Conservation (phyloP, 1,139 yeast species). For the Zygosaccharomyces sapae region DNA sequence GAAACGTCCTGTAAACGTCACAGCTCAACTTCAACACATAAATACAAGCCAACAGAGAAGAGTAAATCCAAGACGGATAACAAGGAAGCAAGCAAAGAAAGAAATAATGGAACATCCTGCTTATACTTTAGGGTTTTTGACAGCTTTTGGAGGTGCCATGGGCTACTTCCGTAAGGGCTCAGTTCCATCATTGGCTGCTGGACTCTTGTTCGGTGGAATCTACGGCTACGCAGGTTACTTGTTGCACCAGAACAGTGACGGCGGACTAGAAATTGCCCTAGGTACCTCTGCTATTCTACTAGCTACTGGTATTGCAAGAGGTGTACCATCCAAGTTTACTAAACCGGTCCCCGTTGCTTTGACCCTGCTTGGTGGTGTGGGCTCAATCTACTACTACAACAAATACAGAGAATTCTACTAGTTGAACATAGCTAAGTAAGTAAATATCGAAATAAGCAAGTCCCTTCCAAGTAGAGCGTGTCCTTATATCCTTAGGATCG, state of each 20-base stretch:
- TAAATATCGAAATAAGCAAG: too few relatives aligned
- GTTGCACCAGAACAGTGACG: conserved; percentile 64
- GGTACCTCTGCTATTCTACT: conserved; percentile 63
- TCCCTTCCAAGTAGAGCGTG: too few relatives aligned
- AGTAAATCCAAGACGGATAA: background rate
- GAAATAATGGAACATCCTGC: conserved; percentile 66
- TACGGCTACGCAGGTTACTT: conserved; percentile 80
- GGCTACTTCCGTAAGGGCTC: conserved; percentile 62
- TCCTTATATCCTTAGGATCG: too few relatives aligned
- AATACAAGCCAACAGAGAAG: background rate
- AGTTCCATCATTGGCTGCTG: conserved; percentile 76
- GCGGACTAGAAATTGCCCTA: conserved; percentile 77
- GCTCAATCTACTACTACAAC: conserved; percentile 67
- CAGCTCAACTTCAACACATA: background rate
- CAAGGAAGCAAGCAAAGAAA: background rate
- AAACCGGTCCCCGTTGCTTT: conserved; percentile 76
- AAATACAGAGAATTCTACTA: conserved; percentile 66
- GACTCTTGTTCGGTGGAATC: conserved; percentile 60
- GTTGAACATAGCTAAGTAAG: background rate
- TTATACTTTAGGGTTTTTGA: conserved; percentile 67
- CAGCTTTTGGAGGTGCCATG: conserved; percentile 68
- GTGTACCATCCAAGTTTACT: conserved; percentile 52
- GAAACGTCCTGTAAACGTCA: background rate
- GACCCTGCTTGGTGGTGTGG: conserved; percentile 58
- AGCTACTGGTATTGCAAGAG: conserved; percentile 69